Evolutionary conservation across 1,284 basidiomycete species (phyloP).

Genomic region (Schizophyllum commune): DNA sequence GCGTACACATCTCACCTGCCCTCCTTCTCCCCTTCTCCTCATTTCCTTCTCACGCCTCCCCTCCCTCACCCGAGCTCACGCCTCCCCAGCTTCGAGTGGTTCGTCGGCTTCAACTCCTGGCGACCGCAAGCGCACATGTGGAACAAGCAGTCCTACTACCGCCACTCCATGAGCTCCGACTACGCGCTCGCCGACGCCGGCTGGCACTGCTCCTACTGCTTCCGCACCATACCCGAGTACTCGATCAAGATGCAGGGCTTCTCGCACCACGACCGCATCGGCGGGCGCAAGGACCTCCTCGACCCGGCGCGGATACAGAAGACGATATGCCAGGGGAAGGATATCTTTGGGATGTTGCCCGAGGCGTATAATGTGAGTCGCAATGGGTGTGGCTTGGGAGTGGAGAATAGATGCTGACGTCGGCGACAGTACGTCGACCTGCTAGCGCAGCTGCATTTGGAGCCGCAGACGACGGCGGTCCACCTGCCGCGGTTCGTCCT

Average conservation of each 20-base stretch:
- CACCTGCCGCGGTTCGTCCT: slow-evolving; percentile 46
- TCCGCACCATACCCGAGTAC: slow-evolving; percentile 52
- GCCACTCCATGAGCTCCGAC: slow-evolving; percentile 49
- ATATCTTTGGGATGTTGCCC: slow-evolving; percentile 62
- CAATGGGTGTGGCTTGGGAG: too few species aligned
- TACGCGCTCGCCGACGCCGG: slow-evolving; percentile 53
- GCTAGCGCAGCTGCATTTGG: slow-evolving; percentile 40
- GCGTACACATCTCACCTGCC: slow-evolving; percentile 1
- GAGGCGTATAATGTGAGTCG: slow-evolving; percentile 47
- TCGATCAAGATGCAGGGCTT: slow-evolving; percentile 57
- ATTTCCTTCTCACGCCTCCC: neutral
- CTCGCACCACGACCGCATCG: slow-evolving; percentile 60
- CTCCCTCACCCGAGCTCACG: neutral
- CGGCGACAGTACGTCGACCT: slow-evolving; percentile 41
- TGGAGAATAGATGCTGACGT: too few species aligned
- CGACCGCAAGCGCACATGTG: slow-evolving; percentile 47
- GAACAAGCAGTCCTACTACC: slow-evolving; percentile 34
- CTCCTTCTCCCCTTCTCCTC: neutral
- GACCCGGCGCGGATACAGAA: slow-evolving; percentile 47
- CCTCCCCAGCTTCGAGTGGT: slow-evolving; percentile 45
- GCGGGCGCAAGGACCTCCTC: slow-evolving; percentile 43
- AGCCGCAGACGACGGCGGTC: slow-evolving; percentile 44
- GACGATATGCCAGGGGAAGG: slow-evolving; percentile 52
- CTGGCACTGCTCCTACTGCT: slow-evolving; percentile 61
- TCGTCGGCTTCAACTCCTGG: slow-evolving; percentile 46